phyloP scores from a whole-genome alignment of 1,284 basidiomycete genomes.

The Malassezia yamatoensis region DNA sequence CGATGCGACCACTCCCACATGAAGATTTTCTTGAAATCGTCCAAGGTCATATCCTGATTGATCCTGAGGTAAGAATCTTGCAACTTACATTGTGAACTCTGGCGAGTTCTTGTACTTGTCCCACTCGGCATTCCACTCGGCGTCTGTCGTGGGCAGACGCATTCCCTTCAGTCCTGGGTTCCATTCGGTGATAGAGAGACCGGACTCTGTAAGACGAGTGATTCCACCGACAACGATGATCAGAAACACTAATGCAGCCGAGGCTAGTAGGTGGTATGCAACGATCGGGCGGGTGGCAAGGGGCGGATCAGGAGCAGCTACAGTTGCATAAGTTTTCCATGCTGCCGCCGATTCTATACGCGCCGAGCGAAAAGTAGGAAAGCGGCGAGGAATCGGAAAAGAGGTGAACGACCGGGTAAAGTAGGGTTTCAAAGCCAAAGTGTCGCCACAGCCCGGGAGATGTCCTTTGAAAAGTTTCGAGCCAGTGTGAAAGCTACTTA shows the following conservation, averaged over 20 bases:
- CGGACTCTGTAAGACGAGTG: constrained; percentile 92
- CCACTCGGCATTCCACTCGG: constrained; percentile 81
- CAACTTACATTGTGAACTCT: constrained; percentile 78
- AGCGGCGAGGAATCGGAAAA: no score
- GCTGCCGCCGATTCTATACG: no score
- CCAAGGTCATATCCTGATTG: constrained; percentile 73
- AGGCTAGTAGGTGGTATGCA: constrained; percentile 66
- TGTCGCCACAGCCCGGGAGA: no score
- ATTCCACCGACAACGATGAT: constrained; percentile 93
- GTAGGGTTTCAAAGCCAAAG: no score
- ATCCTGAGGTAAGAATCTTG: constrained; percentile 47
- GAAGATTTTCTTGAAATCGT: constrained; percentile 93
- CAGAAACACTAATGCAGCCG: constrained; percentile 72
- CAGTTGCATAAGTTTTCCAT: neutral
- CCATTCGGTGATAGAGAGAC: constrained; percentile 97
- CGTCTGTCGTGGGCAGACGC: constrained; percentile 65
- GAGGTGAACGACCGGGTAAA: no score
- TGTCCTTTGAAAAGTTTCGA: no score
- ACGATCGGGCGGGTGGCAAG: constrained; percentile 61
- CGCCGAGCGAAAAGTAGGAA: no score
- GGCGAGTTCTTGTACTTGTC: constrained; percentile 90
- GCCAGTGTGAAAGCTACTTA: no score
- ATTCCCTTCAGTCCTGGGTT: constrained; percentile 74
- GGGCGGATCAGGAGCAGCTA: neutral
- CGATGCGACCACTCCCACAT: constrained; percentile 99